Evolutionary conservation across 192 early-diverging fungal species (phyloP), one percentile per base, ranked within the genome.

Genomic region (Geranomyces michiganensis): DNA sequence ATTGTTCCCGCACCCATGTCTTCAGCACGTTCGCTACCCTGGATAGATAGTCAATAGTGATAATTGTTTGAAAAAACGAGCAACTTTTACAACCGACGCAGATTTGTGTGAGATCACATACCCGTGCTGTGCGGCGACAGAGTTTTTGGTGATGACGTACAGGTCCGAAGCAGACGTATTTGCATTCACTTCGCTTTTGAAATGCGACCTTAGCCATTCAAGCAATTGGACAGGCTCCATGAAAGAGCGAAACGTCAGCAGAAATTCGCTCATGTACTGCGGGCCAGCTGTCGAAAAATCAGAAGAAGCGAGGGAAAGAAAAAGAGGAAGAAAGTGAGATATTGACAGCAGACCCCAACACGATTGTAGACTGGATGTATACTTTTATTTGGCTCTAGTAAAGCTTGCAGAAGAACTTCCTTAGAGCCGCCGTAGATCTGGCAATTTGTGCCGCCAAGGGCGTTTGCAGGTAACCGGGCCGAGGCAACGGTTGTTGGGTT

Each of bases 211-310:
- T 14, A 65, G 62, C 62, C 62, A 65, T 3, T 21, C 41, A 7
- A 65, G 62, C 13, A 65, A 29, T 10, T n/a, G 36, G 10, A 19
- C 3, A 6, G 62, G 62, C 21, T 65, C 21, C 33, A 65, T 21
- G 62, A 65, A 65, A 6, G 62, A 45, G 15, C 62, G 62, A 47
- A 26, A 65, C 21, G 62, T 65, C 5, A 65, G 62, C 5, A 65
- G 62, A 47, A 65, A 61, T 26, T 27, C 5, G 26, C 9, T 13
- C 3, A 32, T 7, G 29, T 32, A 61, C 26, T 19, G 19, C 26
- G 32, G 29, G 21, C 59, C 59, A 33, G 5, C 59, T 27, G 21
- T 27, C 27, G 51, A 24, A 61, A 27, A 61, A 7, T 27, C 27
- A 15, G 7, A 61, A 27, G 29, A 32, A 33, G 59, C 19, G 19